Evolutionary conservation across 768 basidiomycete species (phyloP).

Genomic region (Ramaria rubella): DNA sequence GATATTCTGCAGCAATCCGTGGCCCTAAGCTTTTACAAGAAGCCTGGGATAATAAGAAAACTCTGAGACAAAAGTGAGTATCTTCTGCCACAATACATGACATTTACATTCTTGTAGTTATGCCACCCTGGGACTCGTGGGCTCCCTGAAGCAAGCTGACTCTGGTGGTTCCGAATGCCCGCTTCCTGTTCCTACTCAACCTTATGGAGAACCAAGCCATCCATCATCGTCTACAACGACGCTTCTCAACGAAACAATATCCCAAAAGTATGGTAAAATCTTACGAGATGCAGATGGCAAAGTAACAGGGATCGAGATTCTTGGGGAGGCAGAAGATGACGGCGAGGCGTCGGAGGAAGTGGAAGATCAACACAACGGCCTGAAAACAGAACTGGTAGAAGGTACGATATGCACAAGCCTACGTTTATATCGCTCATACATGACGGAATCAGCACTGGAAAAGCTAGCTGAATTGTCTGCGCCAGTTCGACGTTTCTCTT

Average conservation of each 20-base stretch:
- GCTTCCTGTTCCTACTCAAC: neutral
- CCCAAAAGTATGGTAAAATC: slow-evolving; percentile 73
- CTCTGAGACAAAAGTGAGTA: slow-evolving; percentile 86
- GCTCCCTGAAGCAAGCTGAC: slow-evolving; percentile 57
- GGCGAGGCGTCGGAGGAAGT: slow-evolving; percentile 8
- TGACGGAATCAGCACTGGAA: slow-evolving; percentile 50
- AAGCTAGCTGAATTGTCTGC: slow-evolving; percentile 41
- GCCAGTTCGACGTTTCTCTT: slow-evolving; percentile 53
- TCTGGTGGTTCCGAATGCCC: slow-evolving; percentile 58
- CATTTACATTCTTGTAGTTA: slow-evolving; percentile 43
- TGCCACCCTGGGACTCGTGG: slow-evolving; percentile 64
- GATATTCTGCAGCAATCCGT: slow-evolving; percentile 52
- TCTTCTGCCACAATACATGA: neutral
- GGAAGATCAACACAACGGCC: slow-evolving; percentile 9
- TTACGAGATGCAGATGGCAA: slow-evolving; percentile 74
- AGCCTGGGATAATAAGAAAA: slow-evolving; percentile 83
- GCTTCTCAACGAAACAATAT: slow-evolving; percentile 29
- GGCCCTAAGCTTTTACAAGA: slow-evolving; percentile 78
- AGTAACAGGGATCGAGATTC: slow-evolving; percentile 61
- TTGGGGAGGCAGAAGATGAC: slow-evolving; percentile 44
- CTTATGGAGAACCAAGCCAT: slow-evolving; percentile 11
- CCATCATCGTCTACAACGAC: slow-evolving; percentile 11
- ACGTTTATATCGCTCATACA: slow-evolving; percentile 16
- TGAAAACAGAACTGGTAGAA: slow-evolving; percentile 38
- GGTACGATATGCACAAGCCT: slow-evolving; percentile 20